Conservation (phyloP, 1,284 basidiomycete species). For the Tremellales sp. region DNA sequence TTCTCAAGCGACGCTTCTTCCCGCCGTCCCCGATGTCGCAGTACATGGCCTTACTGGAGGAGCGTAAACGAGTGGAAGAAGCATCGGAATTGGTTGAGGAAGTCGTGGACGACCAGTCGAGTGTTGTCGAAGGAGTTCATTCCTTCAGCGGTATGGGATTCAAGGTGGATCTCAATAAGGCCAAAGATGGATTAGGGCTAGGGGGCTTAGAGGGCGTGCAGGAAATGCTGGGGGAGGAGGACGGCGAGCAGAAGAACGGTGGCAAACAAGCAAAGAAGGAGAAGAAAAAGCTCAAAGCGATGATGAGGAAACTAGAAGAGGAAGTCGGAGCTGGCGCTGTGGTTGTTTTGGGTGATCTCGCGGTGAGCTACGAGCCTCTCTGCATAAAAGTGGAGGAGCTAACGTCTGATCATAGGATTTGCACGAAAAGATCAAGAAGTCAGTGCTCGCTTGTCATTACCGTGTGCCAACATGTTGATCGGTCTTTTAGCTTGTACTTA, state of each 20-base stretch:
- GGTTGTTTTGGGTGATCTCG: constrained; percentile 18
- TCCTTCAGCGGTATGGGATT: neutral
- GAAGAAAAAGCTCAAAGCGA: constrained; percentile 2
- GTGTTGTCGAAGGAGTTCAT: neutral
- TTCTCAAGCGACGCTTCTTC: constrained; percentile 12
- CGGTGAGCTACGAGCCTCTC: constrained; percentile 7
- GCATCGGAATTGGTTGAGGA: constrained; percentile 12
- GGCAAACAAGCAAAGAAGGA: constrained; percentile 9
- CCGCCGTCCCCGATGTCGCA: constrained; percentile 7
- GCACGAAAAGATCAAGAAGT: constrained; percentile 22
- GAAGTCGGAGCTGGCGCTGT: constrained; percentile 14
- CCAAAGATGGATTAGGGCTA: constrained; percentile 1
- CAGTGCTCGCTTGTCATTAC: neutral
- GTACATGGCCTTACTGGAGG: constrained; percentile 3
- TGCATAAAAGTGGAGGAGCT: neutral
- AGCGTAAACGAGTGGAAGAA: constrained; percentile 3
- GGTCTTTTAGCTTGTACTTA: constrained; percentile 12
- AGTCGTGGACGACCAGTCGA: constrained; percentile 4
- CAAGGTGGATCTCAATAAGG: constrained; percentile 6
- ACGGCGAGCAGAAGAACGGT: neutral
- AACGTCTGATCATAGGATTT: constrained; percentile 10
- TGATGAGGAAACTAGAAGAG: constrained; percentile 7
- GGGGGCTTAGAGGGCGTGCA: neutral
- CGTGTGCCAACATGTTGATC: neutral
- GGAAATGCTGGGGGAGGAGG: neutral